Conservation (phyloP, 2,329 filamentous ascomycete genomes). For the Cladosporium sp. region DNA sequence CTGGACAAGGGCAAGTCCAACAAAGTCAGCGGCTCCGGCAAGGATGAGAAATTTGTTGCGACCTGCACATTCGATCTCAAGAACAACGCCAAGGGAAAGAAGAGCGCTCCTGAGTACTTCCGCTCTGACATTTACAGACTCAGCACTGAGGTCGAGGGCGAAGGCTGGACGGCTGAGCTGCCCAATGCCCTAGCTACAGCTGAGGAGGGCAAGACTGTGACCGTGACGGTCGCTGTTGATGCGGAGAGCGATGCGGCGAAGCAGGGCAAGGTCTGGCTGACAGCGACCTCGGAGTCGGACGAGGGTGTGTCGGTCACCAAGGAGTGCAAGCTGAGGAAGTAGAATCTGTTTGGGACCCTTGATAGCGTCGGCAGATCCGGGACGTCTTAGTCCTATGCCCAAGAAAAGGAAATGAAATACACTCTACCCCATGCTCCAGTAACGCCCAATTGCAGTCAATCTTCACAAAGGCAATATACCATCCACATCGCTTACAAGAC, state of each 20-base stretch:
- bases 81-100: slow-evolving; percentile 43
- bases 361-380: too few relatives aligned
- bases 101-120: slow-evolving; percentile 43
- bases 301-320: slow-evolving; percentile 3
- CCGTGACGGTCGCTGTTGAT: slow-evolving; percentile 38
- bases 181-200: slow-evolving; percentile 20
- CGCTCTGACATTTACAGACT: slow-evolving; percentile 52
- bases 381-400: too few relatives aligned
- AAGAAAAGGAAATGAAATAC: too few relatives aligned
- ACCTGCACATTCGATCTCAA: slow-evolving; percentile 51
- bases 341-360: too few relatives aligned
- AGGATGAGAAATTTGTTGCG: slow-evolving; percentile 21
- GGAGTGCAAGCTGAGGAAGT: slow-evolving; percentile 12
- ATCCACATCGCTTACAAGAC: too few relatives aligned
- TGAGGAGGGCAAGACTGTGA: background rate
- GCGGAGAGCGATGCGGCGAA: slow-evolving; percentile 44
- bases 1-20: slow-evolving; percentile 7
- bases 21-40: slow-evolving; percentile 3
- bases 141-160: slow-evolving; percentile 45
- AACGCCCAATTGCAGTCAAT: too few relatives aligned
- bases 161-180: slow-evolving; percentile 50
- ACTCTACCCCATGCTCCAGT: too few relatives aligned
- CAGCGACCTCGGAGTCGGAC: slow-evolving; percentile 17
- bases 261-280: slow-evolving; percentile 43
- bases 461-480: too few relatives aligned